phyloP scores from a whole-genome alignment of 2,329 filamentous ascomycete species.

The Penicillium sp. region DNA sequence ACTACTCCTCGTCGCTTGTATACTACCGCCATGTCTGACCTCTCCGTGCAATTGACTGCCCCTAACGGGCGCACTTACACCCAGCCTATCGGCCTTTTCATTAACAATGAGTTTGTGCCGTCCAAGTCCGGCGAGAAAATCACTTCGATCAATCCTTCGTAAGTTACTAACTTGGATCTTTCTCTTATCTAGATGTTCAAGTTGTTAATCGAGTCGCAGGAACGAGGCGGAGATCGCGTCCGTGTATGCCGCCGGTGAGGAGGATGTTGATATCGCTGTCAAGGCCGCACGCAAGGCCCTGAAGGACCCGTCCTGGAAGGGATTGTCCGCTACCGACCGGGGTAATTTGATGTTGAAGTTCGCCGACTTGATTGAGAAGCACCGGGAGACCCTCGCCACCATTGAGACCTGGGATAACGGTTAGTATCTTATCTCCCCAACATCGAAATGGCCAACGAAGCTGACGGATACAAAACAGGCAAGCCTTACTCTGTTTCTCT shows the following conservation, averaged over 20 bases:
- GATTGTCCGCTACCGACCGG: constrained; percentile 56
- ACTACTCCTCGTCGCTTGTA: constrained; percentile 23
- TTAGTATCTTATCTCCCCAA: constrained; percentile 43
- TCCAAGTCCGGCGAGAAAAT: constrained; percentile 66
- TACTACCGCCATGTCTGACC: constrained; percentile 37
- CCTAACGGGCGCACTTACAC: constrained; percentile 73
- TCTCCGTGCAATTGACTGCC: constrained; percentile 62
- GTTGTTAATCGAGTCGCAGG: constrained; percentile 36
- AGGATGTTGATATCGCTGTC: constrained; percentile 35
- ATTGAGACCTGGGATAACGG: constrained; percentile 81
- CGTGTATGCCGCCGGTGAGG: constrained; percentile 60
- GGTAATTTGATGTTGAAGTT: constrained; percentile 68
- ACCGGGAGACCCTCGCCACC: constrained; percentile 63
- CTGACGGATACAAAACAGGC: constrained; percentile 19
- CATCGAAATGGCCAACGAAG: neutral
- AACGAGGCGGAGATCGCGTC: constrained; percentile 69
- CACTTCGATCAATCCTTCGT: constrained; percentile 66
- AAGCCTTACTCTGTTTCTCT: constrained; percentile 46
- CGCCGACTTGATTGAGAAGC: constrained; percentile 66
- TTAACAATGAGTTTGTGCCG: constrained; percentile 77
- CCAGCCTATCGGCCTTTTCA: constrained; percentile 77
- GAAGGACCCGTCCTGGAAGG: constrained; percentile 38
- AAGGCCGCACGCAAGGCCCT: constrained; percentile 37
- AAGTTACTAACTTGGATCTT: constrained; percentile 14
- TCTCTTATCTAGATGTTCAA: too few species aligned